Evolutionary conservation across 257 asterid species (phyloP).

Genomic region (Voacanga thouarsii): DNA sequence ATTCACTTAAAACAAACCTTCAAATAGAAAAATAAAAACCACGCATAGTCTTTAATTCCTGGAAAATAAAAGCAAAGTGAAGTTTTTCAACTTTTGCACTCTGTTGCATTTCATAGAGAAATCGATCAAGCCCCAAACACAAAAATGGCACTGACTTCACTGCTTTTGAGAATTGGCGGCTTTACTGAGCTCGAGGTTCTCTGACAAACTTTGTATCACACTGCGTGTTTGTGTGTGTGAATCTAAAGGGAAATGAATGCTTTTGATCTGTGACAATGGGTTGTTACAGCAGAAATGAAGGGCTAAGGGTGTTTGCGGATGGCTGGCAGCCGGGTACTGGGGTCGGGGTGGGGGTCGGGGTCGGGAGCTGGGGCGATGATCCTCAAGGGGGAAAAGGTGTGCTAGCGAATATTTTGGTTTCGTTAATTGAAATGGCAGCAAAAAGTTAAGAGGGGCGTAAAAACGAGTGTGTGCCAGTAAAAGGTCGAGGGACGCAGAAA

Average conservation of each 20-base stretch:
- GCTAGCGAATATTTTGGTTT: no score
- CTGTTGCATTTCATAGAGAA: background rate
- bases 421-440: no score
- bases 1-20: background rate
- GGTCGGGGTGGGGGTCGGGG: background rate
- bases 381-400: background rate
- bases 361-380: background rate
- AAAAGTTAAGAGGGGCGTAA: no score
- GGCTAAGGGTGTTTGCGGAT: background rate
- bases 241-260: slow-evolving; percentile 1
- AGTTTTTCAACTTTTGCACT: background rate
- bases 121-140: background rate
- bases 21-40: background rate
- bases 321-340: background rate
- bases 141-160: background rate
- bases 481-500: no score
- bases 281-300: background rate
- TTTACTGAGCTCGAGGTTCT: background rate
- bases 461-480: no score
- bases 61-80: background rate
- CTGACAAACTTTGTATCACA: background rate
- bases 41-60: background rate
- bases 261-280: slow-evolving; percentile 6
- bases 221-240: background rate
- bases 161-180: background rate